These are phyloP conservation scores for Cylindrodendrum hubeiense DNA, from an alignment of 2,329 filamentous ascomycete genomes.

Conservation along the genomic window DNA sequence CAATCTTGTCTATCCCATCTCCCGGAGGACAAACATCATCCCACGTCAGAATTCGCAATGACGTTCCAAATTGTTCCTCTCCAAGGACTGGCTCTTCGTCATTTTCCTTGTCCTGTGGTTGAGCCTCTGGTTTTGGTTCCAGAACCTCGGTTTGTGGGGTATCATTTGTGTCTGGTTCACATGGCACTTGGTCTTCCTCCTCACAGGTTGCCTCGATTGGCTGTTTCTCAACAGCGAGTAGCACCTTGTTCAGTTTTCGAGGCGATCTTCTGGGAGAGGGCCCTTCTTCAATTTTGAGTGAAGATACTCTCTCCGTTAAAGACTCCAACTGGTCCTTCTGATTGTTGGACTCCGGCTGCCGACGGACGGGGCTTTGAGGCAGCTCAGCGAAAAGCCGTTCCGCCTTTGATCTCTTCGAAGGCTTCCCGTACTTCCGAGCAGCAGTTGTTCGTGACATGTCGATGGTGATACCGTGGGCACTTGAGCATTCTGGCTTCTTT, in stretches of 20 bases:
- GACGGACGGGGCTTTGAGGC: constrained; percentile 62
- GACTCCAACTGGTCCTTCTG: constrained; percentile 46
- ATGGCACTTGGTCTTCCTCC: constrained; percentile 13
- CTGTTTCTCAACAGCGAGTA: constrained; percentile 21
- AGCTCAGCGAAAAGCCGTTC: constrained; percentile 65
- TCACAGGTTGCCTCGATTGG: constrained; percentile 16
- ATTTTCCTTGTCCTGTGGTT: not conserved
- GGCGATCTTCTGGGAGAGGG: constrained; percentile 26
- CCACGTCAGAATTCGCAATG: constrained; percentile 65
- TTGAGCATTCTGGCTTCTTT: constrained; percentile 1
- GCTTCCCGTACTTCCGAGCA: constrained; percentile 65
- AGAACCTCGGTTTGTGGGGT: constrained; percentile 4
- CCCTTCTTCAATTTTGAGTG: constrained; percentile 45
- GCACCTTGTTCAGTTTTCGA: constrained; percentile 25
- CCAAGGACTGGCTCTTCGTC: constrained; percentile 16
- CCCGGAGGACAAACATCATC: constrained; percentile 66
- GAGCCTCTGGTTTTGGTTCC: constrained; percentile 4
- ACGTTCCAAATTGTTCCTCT: constrained; percentile 34
- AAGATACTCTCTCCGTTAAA: constrained; percentile 51
- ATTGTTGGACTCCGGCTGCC: constrained; percentile 25
- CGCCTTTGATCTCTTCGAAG: constrained; percentile 59
- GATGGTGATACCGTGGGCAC: not conserved
- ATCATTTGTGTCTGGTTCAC: constrained; percentile 1
- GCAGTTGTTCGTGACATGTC: constrained; percentile 60
- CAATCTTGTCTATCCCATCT: constrained; percentile 71